Evolutionary conservation across 1,284 basidiomycete genomes (phyloP), one percentile per base, ranked within the genome.

Genomic region (Lignosus rhinocerotis): DNA sequence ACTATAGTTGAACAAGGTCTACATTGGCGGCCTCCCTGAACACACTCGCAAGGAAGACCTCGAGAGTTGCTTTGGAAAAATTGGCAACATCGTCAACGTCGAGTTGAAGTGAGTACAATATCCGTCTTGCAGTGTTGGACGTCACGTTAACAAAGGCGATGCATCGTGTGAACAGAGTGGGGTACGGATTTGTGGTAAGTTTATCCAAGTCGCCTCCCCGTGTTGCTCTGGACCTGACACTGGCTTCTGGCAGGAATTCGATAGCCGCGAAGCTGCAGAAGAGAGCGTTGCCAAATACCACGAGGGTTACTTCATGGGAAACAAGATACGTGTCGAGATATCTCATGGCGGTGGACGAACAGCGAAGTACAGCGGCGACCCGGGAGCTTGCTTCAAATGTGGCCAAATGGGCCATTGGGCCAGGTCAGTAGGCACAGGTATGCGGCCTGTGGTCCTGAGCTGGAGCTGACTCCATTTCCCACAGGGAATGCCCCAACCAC

Each of bases 241-340:
- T 32, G 48, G 12, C 11, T 42, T 59, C 33, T 17, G 44, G 7
- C 66, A 93, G 90, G 91, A 93, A 84, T 93, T 93, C 66, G 90
- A 92, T 39, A 86, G 58, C 44, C 81, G 82, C 45, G 86, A 90
- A 67, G 87, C 92, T 43, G 91, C 92, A 5, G 88, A 92, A 70
- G 88, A 91, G 72, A 91, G 90, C 61, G 90, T 93, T 9, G 81
- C 86, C 9, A 92, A 92, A 68, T 93, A 93, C 67, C 82, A 93
- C 66, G 90, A 93, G 76, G 91, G 91, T 2, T 87, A 80, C 61
- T 93, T 93, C 70, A 91, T 93, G 89, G 91, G 92, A 43, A 92
- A 91, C 72, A 91, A 91, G 76, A 92, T 93, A 58, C 85, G 88
- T 16, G 92, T 93, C 12, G 92, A 93, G 70, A 73, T 88, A 16